A percentile compares a stretch with the other conserved stretches of the same genome.
phyloP scores from a whole-genome alignment of 345 rosid genomes.

The Salix koriyanagi region DNA sequence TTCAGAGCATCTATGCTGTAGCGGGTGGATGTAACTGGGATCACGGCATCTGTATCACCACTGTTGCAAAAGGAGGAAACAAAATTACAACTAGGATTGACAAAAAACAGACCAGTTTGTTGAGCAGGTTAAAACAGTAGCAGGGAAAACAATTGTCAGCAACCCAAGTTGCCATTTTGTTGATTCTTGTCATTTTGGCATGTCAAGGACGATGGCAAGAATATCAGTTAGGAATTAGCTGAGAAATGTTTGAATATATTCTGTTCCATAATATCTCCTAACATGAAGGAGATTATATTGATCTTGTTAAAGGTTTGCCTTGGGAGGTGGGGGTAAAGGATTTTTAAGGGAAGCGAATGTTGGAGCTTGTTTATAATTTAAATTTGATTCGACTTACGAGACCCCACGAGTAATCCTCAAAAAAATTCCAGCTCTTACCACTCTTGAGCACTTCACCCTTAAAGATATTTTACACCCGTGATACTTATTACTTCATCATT shows the following conservation, averaged over 20 bases:
- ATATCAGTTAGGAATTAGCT: neutral
- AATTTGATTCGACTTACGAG: no score
- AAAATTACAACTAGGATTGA: constrained; percentile 4
- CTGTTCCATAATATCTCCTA: neutral
- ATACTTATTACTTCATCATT: no score
- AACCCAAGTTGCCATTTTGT: neutral
- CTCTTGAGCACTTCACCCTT: no score
- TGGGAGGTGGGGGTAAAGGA: no score
- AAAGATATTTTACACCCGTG: no score
- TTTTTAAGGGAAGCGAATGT: no score
- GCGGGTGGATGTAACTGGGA: constrained; percentile 88
- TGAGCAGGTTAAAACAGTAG: neutral
- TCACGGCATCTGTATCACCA: constrained; percentile 84
- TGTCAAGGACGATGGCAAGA: neutral
- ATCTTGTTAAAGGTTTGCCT: no score
- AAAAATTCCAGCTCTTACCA: no score
- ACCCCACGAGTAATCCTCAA: no score
- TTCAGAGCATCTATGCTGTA: constrained; percentile 76
- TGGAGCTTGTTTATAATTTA: no score
- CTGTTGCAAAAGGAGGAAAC: constrained; percentile 26
- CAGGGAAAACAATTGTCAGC: neutral
- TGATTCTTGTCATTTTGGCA: neutral
- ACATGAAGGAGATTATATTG: neutral
- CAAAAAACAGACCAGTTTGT: neutral
- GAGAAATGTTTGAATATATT: neutral